Conservation (phyloP, 768 basidiomycete species). For the Trametes meyenii region DNA sequence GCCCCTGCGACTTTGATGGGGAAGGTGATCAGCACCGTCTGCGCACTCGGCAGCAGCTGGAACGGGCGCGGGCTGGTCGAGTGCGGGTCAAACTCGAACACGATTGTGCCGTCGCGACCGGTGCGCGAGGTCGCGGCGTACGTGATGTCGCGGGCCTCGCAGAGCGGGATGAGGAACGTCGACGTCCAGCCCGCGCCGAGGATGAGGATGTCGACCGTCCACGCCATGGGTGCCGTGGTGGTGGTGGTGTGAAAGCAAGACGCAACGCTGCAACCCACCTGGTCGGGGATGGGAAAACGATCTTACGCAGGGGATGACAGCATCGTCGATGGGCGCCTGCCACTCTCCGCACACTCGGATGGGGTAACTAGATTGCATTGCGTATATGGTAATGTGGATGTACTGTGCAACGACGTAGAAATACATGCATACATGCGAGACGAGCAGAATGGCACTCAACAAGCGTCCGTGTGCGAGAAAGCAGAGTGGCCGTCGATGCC, state of each 20-base stretch:
- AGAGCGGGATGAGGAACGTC: slow-evolving; percentile 59
- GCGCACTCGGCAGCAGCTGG: slow-evolving; percentile 51
- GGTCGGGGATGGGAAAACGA: neutral
- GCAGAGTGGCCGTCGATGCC: neutral
- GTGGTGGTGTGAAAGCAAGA: slow-evolving; percentile 10
- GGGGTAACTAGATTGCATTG: slow-evolving; percentile 4
- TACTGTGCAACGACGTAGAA: slow-evolving; percentile 15
- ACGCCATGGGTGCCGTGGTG: slow-evolving; percentile 16
- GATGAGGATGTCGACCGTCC: slow-evolving; percentile 54
- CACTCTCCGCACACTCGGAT: neutral
- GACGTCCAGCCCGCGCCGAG: slow-evolving; percentile 72
- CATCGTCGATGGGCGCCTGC: neutral
- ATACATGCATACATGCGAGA: slow-evolving; percentile 14
- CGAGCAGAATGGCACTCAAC: neutral
- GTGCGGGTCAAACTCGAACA: slow-evolving; percentile 56
- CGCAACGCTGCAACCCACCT: neutral
- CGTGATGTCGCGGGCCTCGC: slow-evolving; percentile 41
- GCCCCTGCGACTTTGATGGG: slow-evolving; percentile 53
- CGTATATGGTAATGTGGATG: slow-evolving; percentile 7
- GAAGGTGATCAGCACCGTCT: slow-evolving; percentile 59
- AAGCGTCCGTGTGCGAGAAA: slow-evolving; percentile 6
- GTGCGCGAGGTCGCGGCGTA: slow-evolving; percentile 59
- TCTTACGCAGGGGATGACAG: neutral
- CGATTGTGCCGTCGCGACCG: slow-evolving; percentile 51
- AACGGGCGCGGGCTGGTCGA: slow-evolving; percentile 49